A percentile compares a stretch with the other conserved stretches of the same genome.
Evolutionary conservation across 2,329 filamentous ascomycete species (phyloP).

Genomic region (Monosporascus ibericus): DNA sequence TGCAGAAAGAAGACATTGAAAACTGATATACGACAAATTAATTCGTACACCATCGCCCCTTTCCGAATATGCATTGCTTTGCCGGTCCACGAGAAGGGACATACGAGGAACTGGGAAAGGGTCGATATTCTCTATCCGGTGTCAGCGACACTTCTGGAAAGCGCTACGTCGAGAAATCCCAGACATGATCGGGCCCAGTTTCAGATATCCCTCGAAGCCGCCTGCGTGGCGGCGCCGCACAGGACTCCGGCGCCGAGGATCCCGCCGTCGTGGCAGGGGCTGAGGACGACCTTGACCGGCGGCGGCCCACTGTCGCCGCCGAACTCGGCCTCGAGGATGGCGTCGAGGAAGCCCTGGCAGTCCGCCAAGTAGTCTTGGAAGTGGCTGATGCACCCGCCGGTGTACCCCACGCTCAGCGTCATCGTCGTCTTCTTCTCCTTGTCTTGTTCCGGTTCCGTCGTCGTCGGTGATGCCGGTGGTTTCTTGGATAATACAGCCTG

Average conservation of each 20-base stretch:
- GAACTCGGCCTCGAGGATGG: slow-evolving; percentile 38
- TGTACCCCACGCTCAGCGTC: slow-evolving; percentile 71
- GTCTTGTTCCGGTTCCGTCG: slow-evolving; percentile 2
- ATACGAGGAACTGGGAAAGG: no score
- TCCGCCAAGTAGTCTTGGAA: slow-evolving; percentile 68
- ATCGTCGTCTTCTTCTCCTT: slow-evolving; percentile 15
- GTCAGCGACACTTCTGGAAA: no score
- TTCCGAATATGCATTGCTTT: no score
- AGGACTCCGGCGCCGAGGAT: slow-evolving; percentile 57
- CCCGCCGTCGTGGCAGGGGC: slow-evolving; percentile 55
- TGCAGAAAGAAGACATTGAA: no score
- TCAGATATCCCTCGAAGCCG: slow-evolving; percentile 20
- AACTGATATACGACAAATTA: no score
- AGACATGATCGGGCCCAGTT: neutral
- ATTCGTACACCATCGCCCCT: no score
- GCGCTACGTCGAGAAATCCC: no score
- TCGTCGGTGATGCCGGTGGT: neutral
- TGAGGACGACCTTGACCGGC: slow-evolving; percentile 40
- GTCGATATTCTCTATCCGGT: no score
- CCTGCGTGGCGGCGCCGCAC: slow-evolving; percentile 41
- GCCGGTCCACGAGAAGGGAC: no score
- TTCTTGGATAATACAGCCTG: no score
- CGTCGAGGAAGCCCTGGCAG: slow-evolving; percentile 63
- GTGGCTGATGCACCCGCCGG: slow-evolving; percentile 73
- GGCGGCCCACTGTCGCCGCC: slow-evolving; percentile 12